These are phyloP conservation scores for Lactarius sp. DNA, from an alignment of 768 basidiomycete genomes.

Conservation along the genomic window DNA sequence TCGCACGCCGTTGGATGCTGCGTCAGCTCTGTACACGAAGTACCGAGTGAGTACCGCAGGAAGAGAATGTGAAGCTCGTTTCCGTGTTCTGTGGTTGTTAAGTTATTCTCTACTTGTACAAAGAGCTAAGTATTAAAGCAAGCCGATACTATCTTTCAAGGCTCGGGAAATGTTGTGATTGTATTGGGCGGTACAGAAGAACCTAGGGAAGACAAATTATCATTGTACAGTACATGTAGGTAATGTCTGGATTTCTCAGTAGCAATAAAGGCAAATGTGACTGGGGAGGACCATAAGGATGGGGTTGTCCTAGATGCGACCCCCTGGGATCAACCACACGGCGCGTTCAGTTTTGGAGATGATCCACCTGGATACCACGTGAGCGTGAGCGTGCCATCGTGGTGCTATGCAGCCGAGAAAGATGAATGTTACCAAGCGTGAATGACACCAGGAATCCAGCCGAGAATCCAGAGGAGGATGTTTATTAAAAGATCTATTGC, in stretches of 20 bases:
- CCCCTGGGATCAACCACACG: neutral
- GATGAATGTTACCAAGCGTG: constrained; percentile 38
- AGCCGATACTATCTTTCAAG: neutral
- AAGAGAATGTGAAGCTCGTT: neutral
- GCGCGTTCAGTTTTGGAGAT: constrained; percentile 32
- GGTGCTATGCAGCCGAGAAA: constrained; percentile 35
- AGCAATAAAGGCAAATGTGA: neutral
- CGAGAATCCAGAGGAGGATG: constrained; percentile 39
- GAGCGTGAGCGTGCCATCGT: neutral
- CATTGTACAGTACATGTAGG: constrained; percentile 1
- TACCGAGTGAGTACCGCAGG: neutral
- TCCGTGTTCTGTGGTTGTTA: neutral
- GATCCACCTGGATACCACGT: constrained; percentile 30
- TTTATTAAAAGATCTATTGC: constrained; percentile 37
- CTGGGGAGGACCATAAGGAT: neutral
- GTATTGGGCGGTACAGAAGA: neutral
- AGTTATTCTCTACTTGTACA: neutral
- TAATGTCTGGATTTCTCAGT: neutral
- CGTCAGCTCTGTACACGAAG: neutral
- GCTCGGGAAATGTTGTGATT: neutral
- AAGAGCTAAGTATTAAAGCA: neutral
- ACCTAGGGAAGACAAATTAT: too few relatives aligned
- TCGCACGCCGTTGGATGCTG: neutral
- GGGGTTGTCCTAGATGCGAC: neutral
- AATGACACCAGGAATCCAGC: constrained; percentile 43